These are phyloP conservation scores for Colletotrichum neosansevieriae DNA, from an alignment of 2,329 filamentous ascomycete genomes.

Conservation along the genomic window DNA sequence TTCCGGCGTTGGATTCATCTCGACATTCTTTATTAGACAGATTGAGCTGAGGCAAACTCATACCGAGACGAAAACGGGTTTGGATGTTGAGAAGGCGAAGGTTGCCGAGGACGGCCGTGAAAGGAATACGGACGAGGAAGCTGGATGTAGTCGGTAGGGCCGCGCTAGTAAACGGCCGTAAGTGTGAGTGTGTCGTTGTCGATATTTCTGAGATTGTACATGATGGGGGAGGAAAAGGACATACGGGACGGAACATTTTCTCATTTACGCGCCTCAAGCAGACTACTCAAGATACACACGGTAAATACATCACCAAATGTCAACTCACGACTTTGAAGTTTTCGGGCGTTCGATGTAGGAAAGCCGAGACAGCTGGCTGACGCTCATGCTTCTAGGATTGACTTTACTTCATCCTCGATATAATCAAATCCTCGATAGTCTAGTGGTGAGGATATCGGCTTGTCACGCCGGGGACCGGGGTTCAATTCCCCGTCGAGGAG, in stretches of 20 bases:
- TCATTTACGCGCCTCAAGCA: no score
- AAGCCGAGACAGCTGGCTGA: no score
- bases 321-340: no score
- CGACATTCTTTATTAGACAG: slow-evolving; percentile 62
- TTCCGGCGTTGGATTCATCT: slow-evolving; percentile 58
- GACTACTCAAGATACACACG: no score
- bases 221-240: background rate
- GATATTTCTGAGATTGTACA: background rate
- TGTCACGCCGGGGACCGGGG: slow-evolving; percentile 41
- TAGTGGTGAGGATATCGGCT: slow-evolving; percentile 41
- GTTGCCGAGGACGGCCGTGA: background rate
- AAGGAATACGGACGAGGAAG: background rate
- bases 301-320: no score
- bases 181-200: background rate
- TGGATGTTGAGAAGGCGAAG: slow-evolving; percentile 30
- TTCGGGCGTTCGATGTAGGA: no score
- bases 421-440: slow-evolving; percentile 36
- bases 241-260: background rate
- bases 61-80: slow-evolving; percentile 63
- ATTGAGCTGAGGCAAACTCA: slow-evolving; percentile 65
- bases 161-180: no score
- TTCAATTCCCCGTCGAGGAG: slow-evolving; percentile 42
- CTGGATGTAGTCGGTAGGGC: background rate
- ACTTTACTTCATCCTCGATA: background rate
- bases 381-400: no score